A percentile compares a stretch with the other conserved stretches of the same genome.
Conservation (phyloP, 148 eudicot species). For the Camellia japonica region DNA sequence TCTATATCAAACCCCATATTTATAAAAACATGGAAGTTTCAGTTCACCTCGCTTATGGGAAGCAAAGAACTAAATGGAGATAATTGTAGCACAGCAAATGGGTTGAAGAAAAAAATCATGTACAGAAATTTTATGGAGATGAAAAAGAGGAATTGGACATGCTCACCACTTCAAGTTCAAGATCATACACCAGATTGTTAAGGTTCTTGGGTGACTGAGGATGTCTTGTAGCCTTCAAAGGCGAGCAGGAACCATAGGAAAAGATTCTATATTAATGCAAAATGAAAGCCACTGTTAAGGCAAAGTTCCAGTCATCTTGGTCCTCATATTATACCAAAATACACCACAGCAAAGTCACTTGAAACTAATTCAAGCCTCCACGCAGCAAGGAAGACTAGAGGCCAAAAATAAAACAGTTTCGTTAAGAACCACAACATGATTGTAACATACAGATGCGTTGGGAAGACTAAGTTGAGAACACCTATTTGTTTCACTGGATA, state of each 20-base stretch:
- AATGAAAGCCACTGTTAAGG: conserved; percentile 14
- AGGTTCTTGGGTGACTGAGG: conserved; percentile 32
- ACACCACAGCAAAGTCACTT: background rate
- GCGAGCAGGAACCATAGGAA: conserved; percentile 33
- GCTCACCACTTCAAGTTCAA: conserved; percentile 47
- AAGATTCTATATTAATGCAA: conserved; percentile 25
- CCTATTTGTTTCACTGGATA: background rate
- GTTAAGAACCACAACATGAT: background rate
- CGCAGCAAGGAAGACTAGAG: background rate
- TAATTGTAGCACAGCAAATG: background rate
- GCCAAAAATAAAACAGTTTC: background rate
- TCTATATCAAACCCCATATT: no score
- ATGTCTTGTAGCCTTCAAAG: conserved; percentile 35
- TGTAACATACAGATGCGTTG: background rate
- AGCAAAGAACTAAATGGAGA: background rate
- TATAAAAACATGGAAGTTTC: background rate
- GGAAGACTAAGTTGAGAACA: background rate
- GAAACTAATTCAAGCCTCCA: background rate
- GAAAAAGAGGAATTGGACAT: background rate
- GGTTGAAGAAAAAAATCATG: background rate
- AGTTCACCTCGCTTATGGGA: background rate
- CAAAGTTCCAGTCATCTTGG: background rate
- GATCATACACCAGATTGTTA: conserved; percentile 33
- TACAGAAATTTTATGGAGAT: background rate
- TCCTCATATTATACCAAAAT: background rate